These are phyloP conservation scores for Proliferodiscus dingleyae DNA, from an alignment of 2,329 filamentous ascomycete genomes.

Conservation along the genomic window DNA sequence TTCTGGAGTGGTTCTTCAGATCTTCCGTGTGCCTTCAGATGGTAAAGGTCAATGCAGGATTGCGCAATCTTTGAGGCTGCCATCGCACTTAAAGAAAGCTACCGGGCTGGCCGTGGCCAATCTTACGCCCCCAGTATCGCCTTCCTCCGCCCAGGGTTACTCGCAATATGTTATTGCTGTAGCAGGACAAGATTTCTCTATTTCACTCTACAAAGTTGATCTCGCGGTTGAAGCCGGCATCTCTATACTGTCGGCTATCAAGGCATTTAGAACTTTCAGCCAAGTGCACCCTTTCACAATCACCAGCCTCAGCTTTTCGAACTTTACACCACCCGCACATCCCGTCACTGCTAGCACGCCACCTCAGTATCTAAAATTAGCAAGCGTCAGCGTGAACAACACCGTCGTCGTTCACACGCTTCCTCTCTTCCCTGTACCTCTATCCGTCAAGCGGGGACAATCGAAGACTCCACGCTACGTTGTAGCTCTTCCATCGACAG, in stretches of 20 bases:
- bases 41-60: conserved; percentile 41
- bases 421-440: conserved; percentile 30
- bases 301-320: conserved; percentile 54
- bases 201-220: conserved; percentile 73
- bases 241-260: conserved; percentile 47
- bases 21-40: conserved; percentile 39
- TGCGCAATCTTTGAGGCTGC: conserved; percentile 52
- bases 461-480: conserved; percentile 30
- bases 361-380: conserved; percentile 29
- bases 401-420: conserved; percentile 33
- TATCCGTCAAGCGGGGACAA: conserved; percentile 26
- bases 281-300: conserved; percentile 53
- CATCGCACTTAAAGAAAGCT: conserved; percentile 65
- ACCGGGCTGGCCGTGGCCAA: conserved; percentile 73
- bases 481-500: conserved; percentile 26
- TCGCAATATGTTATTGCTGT: conserved; percentile 78
- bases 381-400: conserved; percentile 31
- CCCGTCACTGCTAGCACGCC: conserved; percentile 27
- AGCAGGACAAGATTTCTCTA: conserved; percentile 72
- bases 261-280: conserved; percentile 48
- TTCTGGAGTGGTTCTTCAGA: conserved; percentile 52
- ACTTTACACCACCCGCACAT: conserved; percentile 27
- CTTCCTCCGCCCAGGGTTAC: conserved; percentile 49
- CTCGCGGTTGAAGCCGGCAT: conserved; percentile 47
- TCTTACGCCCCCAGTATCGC: conserved; percentile 51